These are phyloP conservation scores for Sporothrix humicola DNA, from an alignment of 2,329 filamentous ascomycete genomes.

Conservation along the genomic window DNA sequence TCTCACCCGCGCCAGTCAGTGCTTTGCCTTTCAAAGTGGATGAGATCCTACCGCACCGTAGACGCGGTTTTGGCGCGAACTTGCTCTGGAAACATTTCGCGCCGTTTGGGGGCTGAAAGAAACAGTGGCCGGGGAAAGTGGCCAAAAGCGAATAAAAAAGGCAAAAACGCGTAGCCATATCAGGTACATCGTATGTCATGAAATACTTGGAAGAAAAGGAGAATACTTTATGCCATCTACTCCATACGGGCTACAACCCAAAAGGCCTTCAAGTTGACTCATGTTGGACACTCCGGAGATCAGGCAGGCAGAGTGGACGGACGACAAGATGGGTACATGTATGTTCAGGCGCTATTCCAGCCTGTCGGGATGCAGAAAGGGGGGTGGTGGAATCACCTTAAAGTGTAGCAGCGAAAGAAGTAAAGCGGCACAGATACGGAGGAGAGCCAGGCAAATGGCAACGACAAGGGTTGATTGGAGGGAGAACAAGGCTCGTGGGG, in stretches of 20 bases:
- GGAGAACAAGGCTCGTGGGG: neutral
- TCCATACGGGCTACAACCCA: neutral
- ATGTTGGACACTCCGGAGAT: conserved; percentile 22
- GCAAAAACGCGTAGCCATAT: neutral
- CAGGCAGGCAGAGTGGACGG: conserved; percentile 6
- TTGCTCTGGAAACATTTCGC: neutral
- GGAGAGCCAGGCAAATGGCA: neutral
- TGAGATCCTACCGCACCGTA: neutral
- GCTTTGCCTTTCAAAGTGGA: neutral
- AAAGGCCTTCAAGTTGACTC: conserved; percentile 2
- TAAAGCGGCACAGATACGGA: neutral
- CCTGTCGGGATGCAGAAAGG: conserved; percentile 23
- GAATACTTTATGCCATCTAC: too few species aligned
- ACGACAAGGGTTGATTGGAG: conserved; percentile 2
- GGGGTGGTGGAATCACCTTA: neutral
- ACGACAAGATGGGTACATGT: neutral
- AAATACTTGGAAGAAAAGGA: neutral
- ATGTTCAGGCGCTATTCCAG: conserved; percentile 10
- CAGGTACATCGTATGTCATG: too few species aligned
- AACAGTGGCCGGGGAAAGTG: neutral
- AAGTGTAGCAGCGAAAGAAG: neutral
- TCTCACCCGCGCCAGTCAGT: too few species aligned
- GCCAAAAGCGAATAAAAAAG: neutral
- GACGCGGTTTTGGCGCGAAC: neutral
- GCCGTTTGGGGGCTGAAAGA: neutral